A percentile compares a stretch with the other conserved stretches of the same genome.
Evolutionary conservation across 1,284 basidiomycete genomes (phyloP).

Genomic region (Sanguinoderma infundibulare): DNA sequence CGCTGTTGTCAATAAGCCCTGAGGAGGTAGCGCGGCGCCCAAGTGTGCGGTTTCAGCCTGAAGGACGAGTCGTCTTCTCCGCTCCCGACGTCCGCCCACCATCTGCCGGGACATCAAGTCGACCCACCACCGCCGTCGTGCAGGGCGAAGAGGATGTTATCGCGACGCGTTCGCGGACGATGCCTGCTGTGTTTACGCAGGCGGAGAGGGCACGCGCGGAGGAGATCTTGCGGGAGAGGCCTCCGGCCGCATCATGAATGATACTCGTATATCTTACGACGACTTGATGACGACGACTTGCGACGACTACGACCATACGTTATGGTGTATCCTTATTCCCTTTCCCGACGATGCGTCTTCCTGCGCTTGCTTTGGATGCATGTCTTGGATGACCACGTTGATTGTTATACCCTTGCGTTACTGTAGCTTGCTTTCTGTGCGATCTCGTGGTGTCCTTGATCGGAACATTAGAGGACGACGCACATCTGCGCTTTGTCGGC

Average conservation of each 20-base stretch:
- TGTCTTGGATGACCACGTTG: neutral
- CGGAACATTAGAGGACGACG: neutral
- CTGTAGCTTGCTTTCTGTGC: neutral
- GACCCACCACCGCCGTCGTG: conserved; percentile 4
- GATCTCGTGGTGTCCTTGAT: neutral
- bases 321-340: neutral
- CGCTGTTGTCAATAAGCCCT: conserved; percentile 1
- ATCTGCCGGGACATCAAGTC: neutral
- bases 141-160: conserved; percentile 12
- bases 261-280: neutral
- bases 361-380: neutral
- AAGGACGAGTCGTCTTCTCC: conserved; percentile 1
- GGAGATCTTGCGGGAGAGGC: conserved; percentile 10
- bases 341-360: neutral
- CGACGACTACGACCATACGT: neutral
- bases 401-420: neutral
- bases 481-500: neutral
- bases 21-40: conserved; percentile 6
- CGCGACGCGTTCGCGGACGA: conserved; percentile 18
- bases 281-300: neutral
- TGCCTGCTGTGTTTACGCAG: conserved; percentile 19
- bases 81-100: conserved; percentile 15
- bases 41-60: conserved; percentile 23
- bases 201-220: conserved; percentile 21
- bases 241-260: neutral